Conservation (phyloP, 73 alveolate species). For the Paramecium octaurelia region DNA sequence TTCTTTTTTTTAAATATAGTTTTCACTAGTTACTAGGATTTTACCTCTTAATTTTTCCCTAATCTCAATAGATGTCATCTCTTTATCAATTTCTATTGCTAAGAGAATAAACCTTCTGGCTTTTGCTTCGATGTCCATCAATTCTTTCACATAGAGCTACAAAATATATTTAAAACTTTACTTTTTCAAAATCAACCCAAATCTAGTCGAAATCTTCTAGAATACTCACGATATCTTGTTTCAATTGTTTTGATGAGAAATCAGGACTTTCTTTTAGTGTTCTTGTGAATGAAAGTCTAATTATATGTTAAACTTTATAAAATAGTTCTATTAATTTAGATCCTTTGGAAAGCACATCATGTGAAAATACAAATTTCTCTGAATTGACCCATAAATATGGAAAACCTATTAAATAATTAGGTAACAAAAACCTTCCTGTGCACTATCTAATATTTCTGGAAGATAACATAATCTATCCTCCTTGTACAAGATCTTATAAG, state of each 20-base stretch:
- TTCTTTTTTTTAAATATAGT: constrained; percentile 46
- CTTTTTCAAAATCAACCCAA: constrained; percentile 69
- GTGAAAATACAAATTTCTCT: constrained; percentile 90
- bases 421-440: constrained; percentile 80
- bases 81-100: constrained; percentile 94
- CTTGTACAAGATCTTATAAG: constrained; percentile 87
- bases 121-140: constrained; percentile 92
- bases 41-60: constrained; percentile 89
- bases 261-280: constrained; percentile 61
- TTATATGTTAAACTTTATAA: constrained; percentile 72
- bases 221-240: constrained; percentile 61
- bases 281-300: constrained; percentile 74
- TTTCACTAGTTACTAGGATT: constrained; percentile 67
- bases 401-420: constrained; percentile 62
- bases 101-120: constrained; percentile 88
- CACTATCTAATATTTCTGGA: constrained; percentile 96
- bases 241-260: constrained; percentile 61
- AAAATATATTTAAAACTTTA: constrained; percentile 75
- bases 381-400: constrained; percentile 95
- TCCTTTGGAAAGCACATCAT: constrained; percentile 93
- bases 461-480: constrained; percentile 89
- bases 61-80: constrained; percentile 82
- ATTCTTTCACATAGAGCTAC: constrained; percentile 88
- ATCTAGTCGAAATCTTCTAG: constrained; percentile 58
- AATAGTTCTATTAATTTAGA: constrained; percentile 80